phyloP scores from a whole-genome alignment of 768 basidiomycete genomes.

The Trametes punicea region DNA sequence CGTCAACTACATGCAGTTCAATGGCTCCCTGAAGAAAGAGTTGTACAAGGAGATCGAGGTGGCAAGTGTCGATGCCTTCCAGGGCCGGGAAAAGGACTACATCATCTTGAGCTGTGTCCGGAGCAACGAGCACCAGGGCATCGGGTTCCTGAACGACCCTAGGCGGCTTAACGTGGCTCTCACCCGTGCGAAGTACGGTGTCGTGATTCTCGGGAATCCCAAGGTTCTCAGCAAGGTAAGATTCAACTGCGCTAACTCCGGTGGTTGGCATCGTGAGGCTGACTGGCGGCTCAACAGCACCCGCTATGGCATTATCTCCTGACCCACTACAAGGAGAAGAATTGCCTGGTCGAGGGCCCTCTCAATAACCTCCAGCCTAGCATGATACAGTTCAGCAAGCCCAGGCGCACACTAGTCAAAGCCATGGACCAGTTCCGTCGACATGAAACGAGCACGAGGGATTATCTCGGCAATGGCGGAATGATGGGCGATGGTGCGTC shows the following conservation, averaged over 20 bases:
- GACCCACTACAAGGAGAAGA: constrained; percentile 98
- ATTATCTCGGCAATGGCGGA: constrained; percentile 50
- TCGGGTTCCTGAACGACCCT: constrained; percentile 98
- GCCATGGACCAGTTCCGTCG: constrained; percentile 92
- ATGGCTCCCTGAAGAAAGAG: constrained; percentile 98
- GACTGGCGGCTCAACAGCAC: constrained; percentile 54
- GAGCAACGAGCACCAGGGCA: constrained; percentile 99
- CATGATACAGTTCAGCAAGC: constrained; percentile 99
- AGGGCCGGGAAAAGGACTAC: constrained; percentile 99
- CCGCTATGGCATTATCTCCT: constrained; percentile 98
- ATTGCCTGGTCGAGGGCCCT: constrained; percentile 91
- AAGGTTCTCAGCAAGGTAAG: constrained; percentile 97
- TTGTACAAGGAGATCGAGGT: constrained; percentile 99
- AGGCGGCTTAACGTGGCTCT: constrained; percentile 94
- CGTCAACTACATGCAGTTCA: constrained; percentile 99
- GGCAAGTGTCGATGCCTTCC: constrained; percentile 98
- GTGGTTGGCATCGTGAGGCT: constrained; percentile 3
- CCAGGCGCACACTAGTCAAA: constrained; percentile 82
- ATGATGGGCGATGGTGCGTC: constrained; percentile 52
- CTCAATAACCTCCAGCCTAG: constrained; percentile 94
- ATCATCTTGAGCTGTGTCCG: constrained; percentile 97
- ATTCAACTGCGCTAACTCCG: constrained; percentile 9
- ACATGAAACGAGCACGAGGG: constrained; percentile 88
- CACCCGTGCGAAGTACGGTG: constrained; percentile 96
- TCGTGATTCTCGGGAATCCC: constrained; percentile 99